These are phyloP conservation scores for Aspergillus glaucus DNA, from an alignment of 2,329 filamentous ascomycete genomes.

Conservation along the genomic window DNA sequence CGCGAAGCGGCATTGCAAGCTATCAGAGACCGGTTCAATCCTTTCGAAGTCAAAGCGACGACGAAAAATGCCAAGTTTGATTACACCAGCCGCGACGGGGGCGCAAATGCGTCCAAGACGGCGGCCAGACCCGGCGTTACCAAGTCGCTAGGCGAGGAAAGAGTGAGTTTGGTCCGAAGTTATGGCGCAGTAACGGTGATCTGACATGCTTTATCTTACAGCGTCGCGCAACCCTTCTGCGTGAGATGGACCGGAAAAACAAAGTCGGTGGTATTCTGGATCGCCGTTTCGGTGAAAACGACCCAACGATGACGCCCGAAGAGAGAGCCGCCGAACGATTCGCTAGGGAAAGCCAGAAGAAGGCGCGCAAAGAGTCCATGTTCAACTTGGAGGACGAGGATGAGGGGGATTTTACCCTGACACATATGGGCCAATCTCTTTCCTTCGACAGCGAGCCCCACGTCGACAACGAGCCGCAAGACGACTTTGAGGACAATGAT, in stretches of 20 bases:
- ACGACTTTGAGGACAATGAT: slow-evolving; percentile 74
- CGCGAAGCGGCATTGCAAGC: slow-evolving; percentile 70
- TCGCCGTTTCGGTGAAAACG: slow-evolving; percentile 90
- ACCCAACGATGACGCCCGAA: slow-evolving; percentile 87
- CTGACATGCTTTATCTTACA: slow-evolving; percentile 26
- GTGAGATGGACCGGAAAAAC: slow-evolving; percentile 81
- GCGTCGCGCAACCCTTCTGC: slow-evolving; percentile 75
- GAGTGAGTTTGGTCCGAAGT: slow-evolving; percentile 44
- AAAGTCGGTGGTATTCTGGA: slow-evolving; percentile 91
- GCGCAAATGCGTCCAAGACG: slow-evolving; percentile 32
- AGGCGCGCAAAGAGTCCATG: slow-evolving; percentile 67
- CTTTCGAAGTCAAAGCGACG: slow-evolving; percentile 85
- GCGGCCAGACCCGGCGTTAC: slow-evolving; percentile 72
- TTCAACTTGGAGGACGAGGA: slow-evolving; percentile 90
- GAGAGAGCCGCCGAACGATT: slow-evolving; percentile 89
- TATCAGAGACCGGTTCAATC: slow-evolving; percentile 95
- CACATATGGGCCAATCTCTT: slow-evolving; percentile 74
- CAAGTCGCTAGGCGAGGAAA: slow-evolving; percentile 81
- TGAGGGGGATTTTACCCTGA: slow-evolving; percentile 64
- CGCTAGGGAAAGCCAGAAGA: slow-evolving; percentile 74
- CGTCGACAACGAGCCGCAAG: slow-evolving; percentile 51
- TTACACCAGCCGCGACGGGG: slow-evolving; percentile 60
- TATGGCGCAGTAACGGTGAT: background rate
- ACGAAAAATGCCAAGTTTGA: slow-evolving; percentile 76
- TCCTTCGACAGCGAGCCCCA: slow-evolving; percentile 51